Percentiles rank a stretch among this genome's conserved stretches.
These are phyloP conservation scores for Naganishia friedmannii DNA, from an alignment of 768 basidiomycete genomes.

Conservation along the genomic window DNA sequence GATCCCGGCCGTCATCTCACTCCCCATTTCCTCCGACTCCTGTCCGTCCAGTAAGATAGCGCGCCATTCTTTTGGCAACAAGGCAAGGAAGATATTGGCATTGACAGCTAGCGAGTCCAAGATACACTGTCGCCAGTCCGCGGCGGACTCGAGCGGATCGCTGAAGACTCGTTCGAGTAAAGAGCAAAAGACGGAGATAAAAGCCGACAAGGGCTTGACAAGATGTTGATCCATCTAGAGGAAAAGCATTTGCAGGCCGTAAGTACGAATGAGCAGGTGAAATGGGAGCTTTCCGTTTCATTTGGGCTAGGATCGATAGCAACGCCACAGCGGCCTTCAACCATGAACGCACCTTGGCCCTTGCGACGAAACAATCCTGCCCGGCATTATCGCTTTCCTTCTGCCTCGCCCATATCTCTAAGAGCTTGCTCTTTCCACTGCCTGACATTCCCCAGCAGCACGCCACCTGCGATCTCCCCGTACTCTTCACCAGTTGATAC, in stretches of 20 bases:
- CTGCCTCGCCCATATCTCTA: constrained; percentile 26
- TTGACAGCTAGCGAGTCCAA: constrained; percentile 35
- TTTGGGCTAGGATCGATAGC: no score
- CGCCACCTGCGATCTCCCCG: constrained; percentile 11
- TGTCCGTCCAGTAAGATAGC: constrained; percentile 26
- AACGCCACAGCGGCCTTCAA: no score
- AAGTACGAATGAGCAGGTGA: no score
- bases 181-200: constrained; percentile 41
- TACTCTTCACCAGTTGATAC: constrained; percentile 19
- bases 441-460: constrained; percentile 28
- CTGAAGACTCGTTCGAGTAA: constrained; percentile 43
- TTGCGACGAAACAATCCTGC: constrained; percentile 29
- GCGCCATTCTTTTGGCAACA: constrained; percentile 36
- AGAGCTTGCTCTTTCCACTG: constrained; percentile 24
- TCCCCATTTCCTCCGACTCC: neutral
- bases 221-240: constrained; percentile 63
- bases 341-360: constrained; percentile 24
- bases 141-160: constrained; percentile 42
- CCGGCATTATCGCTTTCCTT: constrained; percentile 24
- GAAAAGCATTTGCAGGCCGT: no score
- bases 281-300: no score
- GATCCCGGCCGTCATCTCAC: constrained; percentile 11
- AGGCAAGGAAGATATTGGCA: constrained; percentile 36
- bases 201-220: constrained; percentile 61
- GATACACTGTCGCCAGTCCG: constrained; percentile 38